A percentile compares a stretch with the other conserved stretches of the same genome.
phyloP scores from a whole-genome alignment of 805 yeast species.

The Metschnikowia baotianmanensis region DNA sequence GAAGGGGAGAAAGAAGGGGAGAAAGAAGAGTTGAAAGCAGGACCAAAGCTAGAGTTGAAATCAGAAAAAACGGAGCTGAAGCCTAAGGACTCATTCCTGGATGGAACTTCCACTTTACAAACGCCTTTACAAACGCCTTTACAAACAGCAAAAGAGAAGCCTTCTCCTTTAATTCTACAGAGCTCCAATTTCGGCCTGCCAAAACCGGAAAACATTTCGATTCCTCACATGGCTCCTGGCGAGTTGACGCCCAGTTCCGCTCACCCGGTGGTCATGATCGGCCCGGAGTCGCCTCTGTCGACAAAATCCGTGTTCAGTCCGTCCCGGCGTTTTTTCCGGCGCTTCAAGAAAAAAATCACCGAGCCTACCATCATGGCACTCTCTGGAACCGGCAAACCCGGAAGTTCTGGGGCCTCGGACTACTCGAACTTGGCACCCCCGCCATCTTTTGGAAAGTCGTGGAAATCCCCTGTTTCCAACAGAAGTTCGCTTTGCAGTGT shows the following conservation, averaged over 20 bases:
- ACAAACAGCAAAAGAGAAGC: constrained; percentile 1
- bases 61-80: too few relatives aligned
- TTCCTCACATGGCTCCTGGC: constrained; percentile 3
- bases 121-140: too few relatives aligned
- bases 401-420: not conserved
- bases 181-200: constrained; percentile 12
- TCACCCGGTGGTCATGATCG: constrained; percentile 32
- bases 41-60: too few relatives aligned
- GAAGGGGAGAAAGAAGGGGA: too few relatives aligned
- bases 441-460: constrained; percentile 26
- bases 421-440: constrained; percentile 38
- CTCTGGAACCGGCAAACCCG: constrained; percentile 18
- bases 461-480: constrained; percentile 9
- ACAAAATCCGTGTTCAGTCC: constrained; percentile 37
- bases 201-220: constrained; percentile 2
- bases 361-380: constrained; percentile 33
- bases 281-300: constrained; percentile 38
- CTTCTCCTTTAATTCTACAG: constrained; percentile 16
- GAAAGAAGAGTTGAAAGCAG: too few relatives aligned
- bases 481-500: constrained; percentile 14
- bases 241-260: constrained; percentile 25
- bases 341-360: constrained; percentile 22
- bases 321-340: constrained; percentile 33
- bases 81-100: too few relatives aligned
- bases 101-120: too few relatives aligned